Base-by-base conservation (phyloP, 371 early-diverging fungal genomes). In the Mucor racemosus region DNA sequence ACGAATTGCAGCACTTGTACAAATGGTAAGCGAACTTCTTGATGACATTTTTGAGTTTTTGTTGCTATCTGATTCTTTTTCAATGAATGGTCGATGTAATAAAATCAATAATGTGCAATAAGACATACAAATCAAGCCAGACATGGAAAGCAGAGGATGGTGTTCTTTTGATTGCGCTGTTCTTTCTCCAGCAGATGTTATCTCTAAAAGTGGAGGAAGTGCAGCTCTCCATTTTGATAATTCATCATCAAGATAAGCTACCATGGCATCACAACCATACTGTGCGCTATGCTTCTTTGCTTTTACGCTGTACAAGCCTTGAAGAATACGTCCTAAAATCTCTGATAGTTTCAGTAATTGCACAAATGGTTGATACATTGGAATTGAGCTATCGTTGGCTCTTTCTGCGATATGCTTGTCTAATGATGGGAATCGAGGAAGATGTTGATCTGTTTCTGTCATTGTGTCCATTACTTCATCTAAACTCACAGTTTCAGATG, bases 41-140 rank as follows among this genome's bases (percentile, higher is more conserved):
- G 67, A 72, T 44, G 11, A 69, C 57, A 17, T 71, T 42, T 62
- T 61, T 35, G 19, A 48, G 53, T 36, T 64, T 46, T 21, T 57
- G 15, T 41, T 54, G 67, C 6, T 60, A 58, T 21, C 31, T 38
- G 21, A 40, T 19, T 35, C 55, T 53, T 70, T 73, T 13, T 54
- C 72, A 54, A 80, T 80, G 53, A 83, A 88, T 4, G 94, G 93
- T 8, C 92, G 90, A 63, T 94, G 91, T 1, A 94, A 81, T 7
- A 94, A 73, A 54, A 93, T 90, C 39, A 90, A 65, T 75, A 6
- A 87, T 85, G 74, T 92, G 85, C 77, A 90, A 90, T 26, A 91
- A 78, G 72, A 90, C 76, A 66, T 88, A 88, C 13, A 84, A 38
- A 58, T 79, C 77, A 77, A 46, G 1, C 76, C 77, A 42, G 77